Percentiles rank a stretch among this genome's conserved stretches.
phyloP scores from a whole-genome alignment of 305 asterid species.

The Fraxinus sp. region DNA sequence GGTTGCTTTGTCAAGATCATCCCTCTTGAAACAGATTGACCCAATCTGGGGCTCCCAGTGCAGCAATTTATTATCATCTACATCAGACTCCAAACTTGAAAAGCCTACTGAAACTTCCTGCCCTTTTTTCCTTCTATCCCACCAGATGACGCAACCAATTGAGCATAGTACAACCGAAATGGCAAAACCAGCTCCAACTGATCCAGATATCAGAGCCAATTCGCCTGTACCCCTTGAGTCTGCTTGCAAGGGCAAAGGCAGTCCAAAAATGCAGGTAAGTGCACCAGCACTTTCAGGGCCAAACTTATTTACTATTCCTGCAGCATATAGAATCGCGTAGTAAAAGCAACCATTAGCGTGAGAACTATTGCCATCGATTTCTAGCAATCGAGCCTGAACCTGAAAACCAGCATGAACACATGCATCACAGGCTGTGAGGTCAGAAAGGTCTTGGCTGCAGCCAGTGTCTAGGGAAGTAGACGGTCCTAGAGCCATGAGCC shows the following conservation, averaged over 20 bases:
- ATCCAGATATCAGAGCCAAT: conserved; percentile 28
- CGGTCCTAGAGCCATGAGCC: conserved; percentile 36
- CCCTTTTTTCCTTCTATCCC: conserved; percentile 18
- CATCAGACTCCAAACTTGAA: conserved; percentile 13
- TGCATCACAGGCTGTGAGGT: conserved; percentile 44
- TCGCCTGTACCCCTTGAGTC: conserved; percentile 3
- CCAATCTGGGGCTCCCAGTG: conserved; percentile 49
- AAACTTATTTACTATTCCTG: conserved; percentile 44
- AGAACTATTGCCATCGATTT: conserved; percentile 37
- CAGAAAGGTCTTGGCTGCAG: conserved; percentile 39
- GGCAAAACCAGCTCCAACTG: conserved; percentile 42
- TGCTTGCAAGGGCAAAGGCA: conserved; percentile 35
- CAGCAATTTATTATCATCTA: conserved; percentile 28
- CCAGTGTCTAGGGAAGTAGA: conserved; percentile 36
- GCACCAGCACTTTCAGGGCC: conserved; percentile 55
- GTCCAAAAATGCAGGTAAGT: conserved; percentile 54
- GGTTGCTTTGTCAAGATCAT: conserved; percentile 56
- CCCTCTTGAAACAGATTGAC: conserved; percentile 31
- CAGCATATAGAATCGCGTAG: conserved; percentile 58
- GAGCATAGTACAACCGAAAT: conserved; percentile 23
- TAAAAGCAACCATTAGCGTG: conserved; percentile 51
- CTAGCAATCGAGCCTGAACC: conserved; percentile 43
- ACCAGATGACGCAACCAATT: conserved; percentile 26
- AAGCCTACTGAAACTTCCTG: background rate
- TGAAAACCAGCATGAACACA: conserved; percentile 55